A percentile compares a stretch with the other conserved stretches of the same genome.
phyloP scores from a whole-genome alignment of 2,329 filamentous ascomycete species.

The Pseudocercospora crystallina region DNA sequence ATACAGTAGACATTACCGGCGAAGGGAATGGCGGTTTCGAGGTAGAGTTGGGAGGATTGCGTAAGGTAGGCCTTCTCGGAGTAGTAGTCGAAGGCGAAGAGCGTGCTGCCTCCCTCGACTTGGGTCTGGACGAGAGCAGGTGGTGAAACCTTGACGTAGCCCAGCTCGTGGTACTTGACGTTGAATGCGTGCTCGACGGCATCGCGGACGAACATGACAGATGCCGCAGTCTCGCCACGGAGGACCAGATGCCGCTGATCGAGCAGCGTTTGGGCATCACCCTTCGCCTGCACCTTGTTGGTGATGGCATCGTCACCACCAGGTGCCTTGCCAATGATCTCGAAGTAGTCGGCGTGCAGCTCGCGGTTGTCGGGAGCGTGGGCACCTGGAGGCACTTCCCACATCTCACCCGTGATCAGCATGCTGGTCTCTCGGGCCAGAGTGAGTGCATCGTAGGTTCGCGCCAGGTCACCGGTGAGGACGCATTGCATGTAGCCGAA shows the following conservation, averaged over 20 bases:
- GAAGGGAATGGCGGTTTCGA: slow-evolving; percentile 88
- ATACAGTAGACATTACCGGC: slow-evolving; percentile 97
- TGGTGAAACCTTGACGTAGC: slow-evolving; percentile 79
- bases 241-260: slow-evolving; percentile 83
- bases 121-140: slow-evolving; percentile 93
- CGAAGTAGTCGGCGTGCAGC: slow-evolving; percentile 86
- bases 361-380: slow-evolving; percentile 82
- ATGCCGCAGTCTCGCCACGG: slow-evolving; percentile 78
- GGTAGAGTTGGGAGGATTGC: slow-evolving; percentile 94
- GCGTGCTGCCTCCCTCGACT: slow-evolving; percentile 86
- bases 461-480: slow-evolving; percentile 75
- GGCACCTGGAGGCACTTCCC: slow-evolving; percentile 72
- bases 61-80: slow-evolving; percentile 89
- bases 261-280: slow-evolving; percentile 71
- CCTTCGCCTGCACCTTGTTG: slow-evolving; percentile 70
- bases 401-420: slow-evolving; percentile 79
- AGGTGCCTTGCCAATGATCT: slow-evolving; percentile 72
- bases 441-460: slow-evolving; percentile 87
- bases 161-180: slow-evolving; percentile 72
- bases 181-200: slow-evolving; percentile 79
- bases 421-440: slow-evolving; percentile 87
- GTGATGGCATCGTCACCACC: slow-evolving; percentile 89
- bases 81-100: slow-evolving; percentile 90
- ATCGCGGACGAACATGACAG: slow-evolving; percentile 83
- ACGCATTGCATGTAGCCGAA: slow-evolving; percentile 84